Base-by-base conservation (phyloP, 75 land plant genomes). In the Cupressus sempervirens region DNA sequence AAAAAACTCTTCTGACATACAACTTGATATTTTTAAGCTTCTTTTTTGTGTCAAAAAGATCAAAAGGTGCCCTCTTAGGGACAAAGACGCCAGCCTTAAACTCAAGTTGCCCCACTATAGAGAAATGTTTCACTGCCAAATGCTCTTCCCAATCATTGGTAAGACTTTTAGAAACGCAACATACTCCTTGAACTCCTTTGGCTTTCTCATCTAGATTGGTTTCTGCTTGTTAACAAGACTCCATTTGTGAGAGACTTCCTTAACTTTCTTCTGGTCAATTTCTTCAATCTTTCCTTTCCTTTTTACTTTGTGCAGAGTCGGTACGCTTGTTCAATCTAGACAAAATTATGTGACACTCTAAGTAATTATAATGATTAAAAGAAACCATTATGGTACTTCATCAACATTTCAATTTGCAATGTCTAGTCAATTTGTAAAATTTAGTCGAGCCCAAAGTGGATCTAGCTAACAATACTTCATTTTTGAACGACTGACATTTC, bases 21-120 rank as follows among this genome's bases (percentile, higher is more conserved):
- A 94, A 91, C 92, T 94, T 94, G 84, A 94, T 94, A 86, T 94
- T 94, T 93, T 94, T 94, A 87, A 91, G 85, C 88, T 94, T 95
- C 88, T 91, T 95, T 77, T 86, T 84, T 0, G 94, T 88, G 75
- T 94, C 94, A 81, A 92, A 95, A 1, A 92, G 91, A 74, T 95
- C 96, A 76, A 94, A 94, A 0, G 96, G 94, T 18, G 95, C 94
- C 41, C 97, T 91, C 86, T 88, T 94, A 0, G 95, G 96, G 10
- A 94, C 92, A 87, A 84, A 93, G 18, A 94, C 87, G 30, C 93
- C 82, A 38, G 95, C 94, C 89, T 94, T 94, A 84, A 94, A 93
- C 85, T 94, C 95, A 62, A 93, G 94, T 82, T 94, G 95, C 0
- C 95, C 96, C 86, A 91, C 95, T 3, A 93, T 95, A 20, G 96